Percentiles rank a stretch among this genome's conserved stretches.
Conservation (phyloP, 1,284 basidiomycete species). For the Moesziomyces parantarcticus region DNA sequence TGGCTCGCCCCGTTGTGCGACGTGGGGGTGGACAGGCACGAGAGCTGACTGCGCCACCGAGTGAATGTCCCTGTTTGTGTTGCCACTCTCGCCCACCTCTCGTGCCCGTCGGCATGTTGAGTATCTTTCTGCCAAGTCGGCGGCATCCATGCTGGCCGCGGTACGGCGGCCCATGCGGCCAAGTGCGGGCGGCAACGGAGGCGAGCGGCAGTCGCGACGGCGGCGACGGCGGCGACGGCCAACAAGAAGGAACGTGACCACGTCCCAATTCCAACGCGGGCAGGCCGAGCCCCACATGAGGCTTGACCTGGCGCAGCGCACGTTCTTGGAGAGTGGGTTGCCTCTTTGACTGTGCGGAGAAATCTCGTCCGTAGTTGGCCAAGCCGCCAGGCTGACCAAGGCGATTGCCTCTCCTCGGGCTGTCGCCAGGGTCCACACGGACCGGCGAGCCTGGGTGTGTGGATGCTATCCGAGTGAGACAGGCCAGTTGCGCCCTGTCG, state of each 20-base stretch:
- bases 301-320: background rate
- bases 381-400: no score
- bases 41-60: no score
- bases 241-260: background rate
- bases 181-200: slow-evolving; percentile 9
- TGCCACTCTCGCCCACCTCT: background rate
- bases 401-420: no score
- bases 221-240: background rate
- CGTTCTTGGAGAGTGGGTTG: background rate
- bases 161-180: slow-evolving; percentile 23
- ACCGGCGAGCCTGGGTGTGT: background rate
- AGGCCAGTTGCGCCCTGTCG: background rate
- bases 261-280: background rate
- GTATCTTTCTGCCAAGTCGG: slow-evolving; percentile 14
- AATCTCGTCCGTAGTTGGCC: background rate
- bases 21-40: no score
- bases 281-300: no score
- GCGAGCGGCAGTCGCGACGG: background rate
- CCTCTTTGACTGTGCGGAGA: background rate
- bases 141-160: slow-evolving; percentile 17
- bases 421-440: no score
- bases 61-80: background rate
- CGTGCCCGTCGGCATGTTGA: slow-evolving; percentile 6
- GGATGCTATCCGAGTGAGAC: no score
- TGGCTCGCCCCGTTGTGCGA: background rate